Evolutionary conservation across 306 rosid genomes (phyloP).

Genomic region (Prunus persica): DNA sequence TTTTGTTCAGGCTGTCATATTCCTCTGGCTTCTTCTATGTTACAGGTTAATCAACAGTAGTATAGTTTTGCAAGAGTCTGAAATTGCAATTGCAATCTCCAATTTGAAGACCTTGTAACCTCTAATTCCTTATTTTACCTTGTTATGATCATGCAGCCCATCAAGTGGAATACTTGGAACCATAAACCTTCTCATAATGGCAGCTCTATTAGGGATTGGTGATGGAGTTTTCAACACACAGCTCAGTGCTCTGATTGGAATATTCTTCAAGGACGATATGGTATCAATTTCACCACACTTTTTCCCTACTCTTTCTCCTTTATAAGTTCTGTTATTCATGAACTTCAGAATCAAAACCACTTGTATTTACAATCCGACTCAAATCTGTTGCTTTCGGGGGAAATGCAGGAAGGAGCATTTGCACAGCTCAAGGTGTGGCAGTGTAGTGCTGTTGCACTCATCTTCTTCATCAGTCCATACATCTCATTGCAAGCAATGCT

Average conservation of each 20-base stretch:
- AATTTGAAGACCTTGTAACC: not conserved
- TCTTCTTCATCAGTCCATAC: constrained; percentile 69
- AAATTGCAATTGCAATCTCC: not conserved
- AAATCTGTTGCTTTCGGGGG: constrained; percentile 19
- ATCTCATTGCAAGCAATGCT: constrained; percentile 58
- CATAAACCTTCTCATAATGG: constrained; percentile 58
- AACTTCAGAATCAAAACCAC: not conserved
- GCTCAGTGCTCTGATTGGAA: constrained; percentile 80
- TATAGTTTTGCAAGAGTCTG: no score
- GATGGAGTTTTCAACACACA: constrained; percentile 84
- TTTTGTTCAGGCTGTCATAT: constrained; percentile 52
- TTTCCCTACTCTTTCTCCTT: not conserved
- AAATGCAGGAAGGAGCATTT: constrained; percentile 85
- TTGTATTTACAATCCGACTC: not conserved
- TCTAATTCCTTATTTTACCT: not conserved
- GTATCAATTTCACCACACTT: constrained; percentile 31
- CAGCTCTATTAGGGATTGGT: constrained; percentile 76
- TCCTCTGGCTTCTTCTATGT: constrained; percentile 57
- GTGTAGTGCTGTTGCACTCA: constrained; percentile 60
- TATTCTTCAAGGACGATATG: constrained; percentile 77
- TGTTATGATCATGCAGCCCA: constrained; percentile 36
- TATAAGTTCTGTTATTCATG: not conserved
- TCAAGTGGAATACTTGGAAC: constrained; percentile 49
- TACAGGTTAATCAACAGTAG: constrained; percentile 23
- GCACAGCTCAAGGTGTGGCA: constrained; percentile 97